phyloP scores from a whole-genome alignment of 108 stramenopile genomes.

The Skeletonema marinoi region DNA sequence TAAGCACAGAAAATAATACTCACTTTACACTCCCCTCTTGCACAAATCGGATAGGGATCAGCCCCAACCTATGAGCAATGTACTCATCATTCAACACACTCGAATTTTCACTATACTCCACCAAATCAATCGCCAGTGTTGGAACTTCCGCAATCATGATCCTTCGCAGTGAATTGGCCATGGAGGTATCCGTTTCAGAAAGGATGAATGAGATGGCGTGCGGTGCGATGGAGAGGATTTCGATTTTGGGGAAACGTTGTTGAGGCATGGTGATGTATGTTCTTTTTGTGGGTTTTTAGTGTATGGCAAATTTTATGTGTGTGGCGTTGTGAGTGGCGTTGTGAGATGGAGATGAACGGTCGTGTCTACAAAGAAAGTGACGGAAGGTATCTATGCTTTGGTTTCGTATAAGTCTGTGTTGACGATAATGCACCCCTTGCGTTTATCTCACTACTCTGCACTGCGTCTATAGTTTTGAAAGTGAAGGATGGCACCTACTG shows the following conservation, averaged over 20 bases:
- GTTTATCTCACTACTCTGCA: too few species aligned
- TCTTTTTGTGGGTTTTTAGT: neutral
- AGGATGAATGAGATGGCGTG: constrained; percentile 92
- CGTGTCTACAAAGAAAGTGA: too few species aligned
- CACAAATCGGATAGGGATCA: constrained; percentile 90
- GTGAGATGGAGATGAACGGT: too few species aligned
- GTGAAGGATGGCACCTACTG: too few species aligned
- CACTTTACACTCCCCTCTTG: constrained; percentile 65
- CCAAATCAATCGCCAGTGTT: constrained; percentile 96
- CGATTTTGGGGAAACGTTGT: constrained; percentile 86
- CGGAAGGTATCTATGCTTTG: too few species aligned
- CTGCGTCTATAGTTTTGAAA: too few species aligned
- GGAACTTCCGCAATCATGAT: constrained; percentile 98
- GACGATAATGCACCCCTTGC: too few species aligned
- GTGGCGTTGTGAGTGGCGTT: neutral
- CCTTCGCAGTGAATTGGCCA: constrained; percentile 95
- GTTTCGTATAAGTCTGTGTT: too few species aligned
- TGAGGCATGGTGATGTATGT: constrained; percentile 66
- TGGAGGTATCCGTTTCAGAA: constrained; percentile 91
- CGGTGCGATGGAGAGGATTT: constrained; percentile 73
- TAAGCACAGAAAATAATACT: constrained; percentile 14
- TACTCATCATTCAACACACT: constrained; percentile 96
- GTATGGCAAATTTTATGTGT: neutral
- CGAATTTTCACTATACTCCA: constrained; percentile 93
- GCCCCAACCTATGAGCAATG: constrained; percentile 95